Conservation (phyloP, 1,284 basidiomycete species). For the Papiliotrema flavescens region DNA sequence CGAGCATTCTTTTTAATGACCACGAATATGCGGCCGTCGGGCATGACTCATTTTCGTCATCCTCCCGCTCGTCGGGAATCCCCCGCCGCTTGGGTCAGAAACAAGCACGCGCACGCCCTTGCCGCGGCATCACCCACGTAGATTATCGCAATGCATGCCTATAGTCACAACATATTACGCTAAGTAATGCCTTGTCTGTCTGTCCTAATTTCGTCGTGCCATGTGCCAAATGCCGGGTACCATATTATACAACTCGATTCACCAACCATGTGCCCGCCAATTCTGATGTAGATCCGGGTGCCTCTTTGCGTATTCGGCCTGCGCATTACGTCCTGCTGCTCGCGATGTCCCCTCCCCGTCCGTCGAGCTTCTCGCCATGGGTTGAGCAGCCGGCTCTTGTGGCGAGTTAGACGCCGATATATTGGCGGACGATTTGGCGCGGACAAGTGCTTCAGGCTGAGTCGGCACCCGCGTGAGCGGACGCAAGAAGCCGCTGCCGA, state of each 20-base stretch:
- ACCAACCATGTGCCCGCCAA: constrained; percentile 46
- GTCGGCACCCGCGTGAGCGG: constrained; percentile 35
- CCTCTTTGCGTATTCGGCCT: constrained; percentile 22
- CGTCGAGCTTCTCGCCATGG: constrained; percentile 36
- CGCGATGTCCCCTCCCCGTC: constrained; percentile 26
- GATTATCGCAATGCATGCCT: not conserved
- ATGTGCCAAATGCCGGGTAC: not conserved
- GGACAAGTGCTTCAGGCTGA: not conserved
- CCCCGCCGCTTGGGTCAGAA: too few relatives aligned
- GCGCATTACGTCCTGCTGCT: constrained; percentile 16
- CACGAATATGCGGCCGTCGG: too few relatives aligned
- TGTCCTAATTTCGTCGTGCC: too few relatives aligned
- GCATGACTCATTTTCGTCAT: too few relatives aligned
- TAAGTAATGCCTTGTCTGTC: too few relatives aligned
- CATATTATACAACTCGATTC: not conserved
- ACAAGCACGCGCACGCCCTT: too few relatives aligned
- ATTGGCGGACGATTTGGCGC: constrained; percentile 26
- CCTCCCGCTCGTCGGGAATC: too few relatives aligned
- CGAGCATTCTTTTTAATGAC: too few relatives aligned
- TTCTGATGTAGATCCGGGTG: constrained; percentile 32
- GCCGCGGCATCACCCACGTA: too few relatives aligned
- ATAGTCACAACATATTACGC: not conserved
- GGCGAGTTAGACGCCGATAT: constrained; percentile 5
- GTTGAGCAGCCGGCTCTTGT: constrained; percentile 10
- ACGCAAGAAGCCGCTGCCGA: constrained; percentile 35